Evolutionary conservation across 768 basidiomycete species (phyloP).

Genomic region (Leccinum imitatum): DNA sequence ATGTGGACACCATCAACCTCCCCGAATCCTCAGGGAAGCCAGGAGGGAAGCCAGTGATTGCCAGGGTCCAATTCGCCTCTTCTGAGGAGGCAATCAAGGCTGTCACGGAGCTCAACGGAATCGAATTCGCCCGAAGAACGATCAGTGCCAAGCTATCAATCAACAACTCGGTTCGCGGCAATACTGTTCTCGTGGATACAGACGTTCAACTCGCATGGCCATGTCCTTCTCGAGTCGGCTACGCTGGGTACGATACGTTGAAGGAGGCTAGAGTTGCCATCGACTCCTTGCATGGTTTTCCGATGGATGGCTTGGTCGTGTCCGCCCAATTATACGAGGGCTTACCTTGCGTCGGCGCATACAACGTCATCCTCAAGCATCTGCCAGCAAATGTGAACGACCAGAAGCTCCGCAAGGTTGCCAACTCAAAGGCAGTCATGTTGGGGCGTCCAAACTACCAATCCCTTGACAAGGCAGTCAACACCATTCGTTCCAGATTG

Average conservation of each 20-base stretch:
- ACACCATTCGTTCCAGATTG: slow-evolving; percentile 38
- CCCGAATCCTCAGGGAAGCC: slow-evolving; percentile 28
- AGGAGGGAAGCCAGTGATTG: slow-evolving; percentile 26
- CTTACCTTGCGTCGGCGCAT: slow-evolving; percentile 54
- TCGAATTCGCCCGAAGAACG: slow-evolving; percentile 35
- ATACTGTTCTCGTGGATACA: slow-evolving; percentile 49
- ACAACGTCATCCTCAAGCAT: slow-evolving; percentile 59
- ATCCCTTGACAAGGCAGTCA: slow-evolving; percentile 36
- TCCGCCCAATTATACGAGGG: slow-evolving; percentile 53
- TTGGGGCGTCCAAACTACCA: slow-evolving; percentile 49
- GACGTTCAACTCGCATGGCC: slow-evolving; percentile 61
- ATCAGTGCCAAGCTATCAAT: slow-evolving; percentile 49
- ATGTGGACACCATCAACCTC: slow-evolving; percentile 40
- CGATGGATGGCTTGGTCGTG: slow-evolving; percentile 41
- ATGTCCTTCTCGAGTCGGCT: slow-evolving; percentile 54
- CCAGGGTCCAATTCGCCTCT: slow-evolving; percentile 48
- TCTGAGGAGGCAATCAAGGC: slow-evolving; percentile 55
- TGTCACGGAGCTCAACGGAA: slow-evolving; percentile 49
- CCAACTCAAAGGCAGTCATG: slow-evolving; percentile 49
- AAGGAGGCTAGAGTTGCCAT: slow-evolving; percentile 54
- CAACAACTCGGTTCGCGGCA: slow-evolving; percentile 35
- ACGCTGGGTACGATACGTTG: slow-evolving; percentile 57
- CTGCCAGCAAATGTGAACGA: slow-evolving; percentile 47
- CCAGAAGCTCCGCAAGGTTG: slow-evolving; percentile 45
- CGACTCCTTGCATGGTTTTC: slow-evolving; percentile 36